Conservation (phyloP, 352 stramenopile genomes). For the Phytophthora hibernalis region DNA sequence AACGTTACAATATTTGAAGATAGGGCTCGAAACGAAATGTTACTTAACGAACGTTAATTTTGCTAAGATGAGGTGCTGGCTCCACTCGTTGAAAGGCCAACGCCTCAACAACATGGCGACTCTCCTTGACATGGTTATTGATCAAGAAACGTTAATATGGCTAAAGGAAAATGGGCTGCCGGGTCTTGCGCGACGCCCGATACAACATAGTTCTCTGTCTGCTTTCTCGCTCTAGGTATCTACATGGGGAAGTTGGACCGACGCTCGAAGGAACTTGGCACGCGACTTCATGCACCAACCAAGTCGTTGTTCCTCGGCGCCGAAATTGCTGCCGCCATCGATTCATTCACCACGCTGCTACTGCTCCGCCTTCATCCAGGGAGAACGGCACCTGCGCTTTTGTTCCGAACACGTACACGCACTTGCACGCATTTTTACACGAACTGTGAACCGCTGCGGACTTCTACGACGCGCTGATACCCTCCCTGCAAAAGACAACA, state of each 20-base stretch:
- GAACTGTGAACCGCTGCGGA: conserved; percentile 33
- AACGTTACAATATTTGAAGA: too few species aligned
- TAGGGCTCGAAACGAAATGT: too few species aligned
- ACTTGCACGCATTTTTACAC: conserved; percentile 43
- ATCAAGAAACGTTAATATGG: conserved; percentile 38
- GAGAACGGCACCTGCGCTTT: conserved; percentile 17
- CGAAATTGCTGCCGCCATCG: conserved; percentile 13
- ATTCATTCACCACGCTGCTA: conserved; percentile 31
- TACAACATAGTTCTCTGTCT: conserved; percentile 44
- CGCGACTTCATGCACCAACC: conserved; percentile 1
- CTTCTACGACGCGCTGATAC: conserved; percentile 76
- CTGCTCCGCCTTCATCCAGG: conserved; percentile 12
- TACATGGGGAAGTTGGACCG: conserved; percentile 32
- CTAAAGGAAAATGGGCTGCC: conserved; percentile 37
- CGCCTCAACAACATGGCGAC: background rate
- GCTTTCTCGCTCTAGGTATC: conserved; percentile 45
- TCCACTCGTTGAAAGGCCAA: background rate
- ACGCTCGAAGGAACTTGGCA: conserved; percentile 8
- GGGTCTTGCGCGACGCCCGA: conserved; percentile 18
- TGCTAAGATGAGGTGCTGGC: background rate
- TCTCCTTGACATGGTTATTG: conserved; percentile 28
- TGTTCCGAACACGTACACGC: conserved; percentile 35
- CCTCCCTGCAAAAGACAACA: conserved; percentile 54
- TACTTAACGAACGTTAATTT: background rate
- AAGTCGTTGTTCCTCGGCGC: background rate